Evolutionary conservation across 257 asterid genomes (phyloP), one percentile per base, ranked within the genome.

Genomic region (Buddleja alternifolia): DNA sequence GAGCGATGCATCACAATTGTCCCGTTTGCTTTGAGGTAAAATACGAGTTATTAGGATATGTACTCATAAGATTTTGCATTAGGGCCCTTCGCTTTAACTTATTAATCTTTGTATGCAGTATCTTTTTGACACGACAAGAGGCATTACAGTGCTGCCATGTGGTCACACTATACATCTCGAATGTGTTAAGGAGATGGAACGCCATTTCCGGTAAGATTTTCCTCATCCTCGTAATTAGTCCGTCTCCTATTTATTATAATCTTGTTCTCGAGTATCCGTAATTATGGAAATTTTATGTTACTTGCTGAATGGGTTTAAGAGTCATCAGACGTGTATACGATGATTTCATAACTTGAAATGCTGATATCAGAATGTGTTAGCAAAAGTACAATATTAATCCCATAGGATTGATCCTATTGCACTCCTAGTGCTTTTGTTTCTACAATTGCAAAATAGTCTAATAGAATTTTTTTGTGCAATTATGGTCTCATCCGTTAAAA

Each of bases 1-100:
- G 84, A 72, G 96, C 96, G 6, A 84, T 88, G 96, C 93, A 88
- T 72, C 93, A 86, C 72, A 82, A 86, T 57, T 88, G 93, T 62
- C 84, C 93, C 2, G 84, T 88, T 77, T 88, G 96, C 79, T 86
- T 84, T 37, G 93, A 84, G 96, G 96, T 88, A 83, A n/a, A 48
- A 42, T 52, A 57, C 4, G 14, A 4, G 10, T 16, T n/a, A 3
- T 8, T 45, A 29, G 2, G 34, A 5, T 29, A 29, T 1, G 8
- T 8, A 24, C 6, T 17, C 6, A 51, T 20, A 39, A 24, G 46
- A 8, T 44, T 41, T 54, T 55, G 6, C 55, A 19, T 12, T 6
- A 41, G 11, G 5, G 14, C 34, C 20, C 41, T 11, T 19, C 52
- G 10, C 4, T 58, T 45, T 67, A 45, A 44, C 47, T 64, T 64